Base-by-base conservation (phyloP, 2,329 filamentous ascomycete genomes). In the Phialophora macrospora region DNA sequence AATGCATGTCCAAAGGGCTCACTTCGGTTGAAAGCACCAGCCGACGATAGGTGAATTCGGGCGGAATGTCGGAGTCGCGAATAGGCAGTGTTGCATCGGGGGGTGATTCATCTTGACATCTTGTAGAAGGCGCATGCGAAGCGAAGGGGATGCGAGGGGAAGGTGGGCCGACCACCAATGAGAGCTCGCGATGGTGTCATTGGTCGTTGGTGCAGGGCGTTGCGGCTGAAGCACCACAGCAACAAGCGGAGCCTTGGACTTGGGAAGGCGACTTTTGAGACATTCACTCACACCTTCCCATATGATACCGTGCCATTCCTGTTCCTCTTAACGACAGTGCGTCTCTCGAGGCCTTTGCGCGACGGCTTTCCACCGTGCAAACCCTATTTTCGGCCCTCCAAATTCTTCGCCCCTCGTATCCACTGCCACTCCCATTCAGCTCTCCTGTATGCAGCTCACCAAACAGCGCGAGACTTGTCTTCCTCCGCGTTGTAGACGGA, bases 1-100 rank as follows among this genome's bases (percentile, higher is more conserved):
- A 48, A 41, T 14, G 28, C 67, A 68, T 68, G 51, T 59, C 60
- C 60, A 60, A 59, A 26, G 22, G 30, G 14, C 20, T 62, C 56
- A 59, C 17, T 49, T 54, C 32, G 34, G 24, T 38, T 51, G 46
- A 60, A 34, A 38, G 30, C 46, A 60, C 28, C 56, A 30, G 34
- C 32, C 30, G 51, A n/a, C 26, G 12, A 28, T 30, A 34, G n/a
- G 34, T 12, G 34, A 48, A 34, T 54, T 28, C 34, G 55, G 44
- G 60, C 51, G 51, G 24, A 55, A 62, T 48, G 51, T 32, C 60
- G 34, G 49, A 30, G 17, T 32, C 44, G 30, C 58, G 34, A 24
- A 52, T 48, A 38, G 28, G 52, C 9, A 28, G 24, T 48, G 20
- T 48, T 58, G 55, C 55, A 48, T 34, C 32, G 55, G 41, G 12